Percentiles rank a stretch among this genome's conserved stretches.
Evolutionary conservation across 2,329 filamentous ascomycete genomes (phyloP).

Genomic region (Calycina herbarum): DNA sequence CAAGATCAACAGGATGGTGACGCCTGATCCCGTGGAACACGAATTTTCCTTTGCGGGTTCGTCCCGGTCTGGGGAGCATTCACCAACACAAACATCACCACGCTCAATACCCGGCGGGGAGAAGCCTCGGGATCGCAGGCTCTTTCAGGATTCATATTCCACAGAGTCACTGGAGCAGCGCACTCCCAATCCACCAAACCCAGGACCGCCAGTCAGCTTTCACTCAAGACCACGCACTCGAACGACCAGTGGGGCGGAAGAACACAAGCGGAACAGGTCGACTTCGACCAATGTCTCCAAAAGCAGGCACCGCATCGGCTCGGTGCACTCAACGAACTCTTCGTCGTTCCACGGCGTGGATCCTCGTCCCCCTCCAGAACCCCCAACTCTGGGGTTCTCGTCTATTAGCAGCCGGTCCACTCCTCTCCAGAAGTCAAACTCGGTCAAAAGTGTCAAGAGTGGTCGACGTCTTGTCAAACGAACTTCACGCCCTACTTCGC

Average conservation of each 20-base stretch:
- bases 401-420: conserved; percentile 39
- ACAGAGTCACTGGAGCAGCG: conserved; percentile 32
- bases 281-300: conserved; percentile 42
- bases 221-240: conserved; percentile 48
- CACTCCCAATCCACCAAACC: background rate
- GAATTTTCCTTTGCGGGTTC: conserved; percentile 26
- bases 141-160: conserved; percentile 60
- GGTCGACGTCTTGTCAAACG: conserved; percentile 56
- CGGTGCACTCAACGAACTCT: conserved; percentile 64
- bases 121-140: conserved; percentile 45
- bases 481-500: conserved; percentile 56
- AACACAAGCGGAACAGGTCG: conserved; percentile 38
- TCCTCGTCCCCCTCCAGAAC: conserved; percentile 40
- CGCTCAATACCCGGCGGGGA: conserved; percentile 48
- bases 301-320: conserved; percentile 66
- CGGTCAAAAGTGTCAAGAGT: conserved; percentile 41
- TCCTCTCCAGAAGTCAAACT: conserved; percentile 35
- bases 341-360: conserved; percentile 50
- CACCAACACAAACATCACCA: conserved; percentile 49
- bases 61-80: conserved; percentile 22
- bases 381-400: conserved; percentile 44
- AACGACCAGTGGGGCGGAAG: conserved; percentile 45
- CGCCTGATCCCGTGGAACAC: conserved; percentile 53
- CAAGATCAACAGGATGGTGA: conserved; percentile 54
- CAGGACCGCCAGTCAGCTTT: conserved; percentile 33